Conservation (phyloP, 768 basidiomycete species). For the Mycena albidolilacea region DNA sequence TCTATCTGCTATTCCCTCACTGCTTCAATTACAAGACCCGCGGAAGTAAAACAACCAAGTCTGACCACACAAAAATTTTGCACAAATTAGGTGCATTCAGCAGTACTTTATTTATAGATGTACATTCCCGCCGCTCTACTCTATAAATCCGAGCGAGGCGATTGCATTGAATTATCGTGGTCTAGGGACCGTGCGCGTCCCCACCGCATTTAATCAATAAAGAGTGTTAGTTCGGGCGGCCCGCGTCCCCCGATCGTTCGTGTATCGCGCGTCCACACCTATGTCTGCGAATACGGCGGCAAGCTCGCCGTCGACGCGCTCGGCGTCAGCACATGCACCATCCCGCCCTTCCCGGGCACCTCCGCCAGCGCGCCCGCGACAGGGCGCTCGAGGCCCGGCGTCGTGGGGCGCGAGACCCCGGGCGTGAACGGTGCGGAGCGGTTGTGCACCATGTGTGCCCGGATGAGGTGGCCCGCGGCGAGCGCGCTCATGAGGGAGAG, state of each 20-base stretch:
- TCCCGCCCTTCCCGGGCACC: conserved; percentile 16
- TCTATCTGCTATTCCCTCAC: neutral
- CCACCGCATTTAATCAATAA: conserved; percentile 1
- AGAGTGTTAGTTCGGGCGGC: neutral
- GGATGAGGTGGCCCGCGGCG: conserved; percentile 94
- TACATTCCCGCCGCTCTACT: conserved; percentile 1
- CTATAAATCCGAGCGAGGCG: neutral
- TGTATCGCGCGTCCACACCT: neutral
- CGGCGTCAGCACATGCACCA: conserved; percentile 44
- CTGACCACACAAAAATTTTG: too few species aligned
- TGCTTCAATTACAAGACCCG: neutral
- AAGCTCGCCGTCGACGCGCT: conserved; percentile 57
- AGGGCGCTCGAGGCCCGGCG: conserved; percentile 60
- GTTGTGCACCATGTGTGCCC: conserved; percentile 95
- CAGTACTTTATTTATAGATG: neutral
- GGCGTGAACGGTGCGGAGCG: conserved; percentile 88
- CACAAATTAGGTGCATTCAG: neutral
- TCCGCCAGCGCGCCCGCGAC: conserved; percentile 33
- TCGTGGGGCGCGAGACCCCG: conserved; percentile 70
- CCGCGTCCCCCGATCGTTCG: too few species aligned
- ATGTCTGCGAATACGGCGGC: conserved; percentile 56
- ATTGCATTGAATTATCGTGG: neutral
- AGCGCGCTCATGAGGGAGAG: conserved; percentile 92
- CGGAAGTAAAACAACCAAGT: too few species aligned
- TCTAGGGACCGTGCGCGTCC: neutral